Conservation (phyloP, 2,329 filamentous ascomycete genomes). For the Verticillium klebahnii region DNA sequence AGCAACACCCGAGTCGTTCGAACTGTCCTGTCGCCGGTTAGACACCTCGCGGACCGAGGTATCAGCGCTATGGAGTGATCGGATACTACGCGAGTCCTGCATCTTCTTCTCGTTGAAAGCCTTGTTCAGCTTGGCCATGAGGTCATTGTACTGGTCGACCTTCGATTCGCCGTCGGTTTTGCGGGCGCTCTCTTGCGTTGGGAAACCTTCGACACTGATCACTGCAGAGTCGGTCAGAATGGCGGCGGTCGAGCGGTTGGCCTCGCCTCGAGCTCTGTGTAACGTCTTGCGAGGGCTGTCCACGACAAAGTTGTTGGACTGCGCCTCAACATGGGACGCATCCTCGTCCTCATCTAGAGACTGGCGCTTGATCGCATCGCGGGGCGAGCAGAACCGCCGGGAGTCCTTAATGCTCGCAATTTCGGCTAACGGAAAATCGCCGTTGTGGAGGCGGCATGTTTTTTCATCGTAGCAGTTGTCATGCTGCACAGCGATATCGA, state of each 20-base stretch:
- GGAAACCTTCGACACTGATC: background rate
- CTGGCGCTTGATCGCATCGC: background rate
- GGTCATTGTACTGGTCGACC: background rate
- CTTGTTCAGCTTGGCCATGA: background rate
- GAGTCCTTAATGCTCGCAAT: slow-evolving; percentile 9
- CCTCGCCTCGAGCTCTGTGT: background rate
- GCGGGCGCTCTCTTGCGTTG: background rate
- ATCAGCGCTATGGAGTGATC: background rate
- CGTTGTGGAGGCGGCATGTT: slow-evolving; percentile 1
- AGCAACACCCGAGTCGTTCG: background rate
- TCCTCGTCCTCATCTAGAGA: background rate
- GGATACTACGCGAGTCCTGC: background rate
- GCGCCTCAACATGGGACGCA: background rate
- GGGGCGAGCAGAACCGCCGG: slow-evolving; percentile 1
- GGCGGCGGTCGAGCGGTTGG: background rate
- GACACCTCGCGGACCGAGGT: background rate
- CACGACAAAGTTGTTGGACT: background rate
- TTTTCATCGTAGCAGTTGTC: slow-evolving; percentile 5
- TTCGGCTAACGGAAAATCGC: slow-evolving; percentile 3
- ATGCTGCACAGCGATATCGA: background rate
- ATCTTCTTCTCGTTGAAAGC: background rate
- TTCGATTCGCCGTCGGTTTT: background rate
- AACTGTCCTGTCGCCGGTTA: background rate
- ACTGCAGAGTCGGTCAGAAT: background rate
- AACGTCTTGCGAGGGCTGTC: background rate